Evolutionary conservation across 1,284 basidiomycete species (phyloP), one percentile per base, ranked within the genome.

Genomic region (Melampsora larici-populina): DNA sequence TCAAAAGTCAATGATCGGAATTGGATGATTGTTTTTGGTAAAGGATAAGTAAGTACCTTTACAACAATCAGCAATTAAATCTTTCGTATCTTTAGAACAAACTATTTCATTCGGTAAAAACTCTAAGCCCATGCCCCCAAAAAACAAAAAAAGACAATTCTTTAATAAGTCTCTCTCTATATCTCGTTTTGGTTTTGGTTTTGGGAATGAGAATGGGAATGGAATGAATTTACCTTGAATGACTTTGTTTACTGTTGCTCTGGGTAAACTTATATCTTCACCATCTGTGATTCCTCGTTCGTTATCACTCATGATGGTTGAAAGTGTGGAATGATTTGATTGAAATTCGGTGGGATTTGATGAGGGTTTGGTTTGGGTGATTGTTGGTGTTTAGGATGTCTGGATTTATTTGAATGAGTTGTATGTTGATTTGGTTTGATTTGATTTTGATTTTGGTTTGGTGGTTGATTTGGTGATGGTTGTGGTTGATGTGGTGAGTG

Each of bases 191-290:
- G 31, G 17, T 40, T 43, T 15, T 29, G 24, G 62, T 31, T n/a
- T n/a, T n/a, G n/a, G n/a, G n/a, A n/a, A n/a, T n/a, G n/a, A n/a
- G n/a, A n/a, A n/a, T n/a, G n/a, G n/a, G n/a, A n/a, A n/a, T n/a
- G 15, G 0, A 46, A 26, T 79, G 31, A 68, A 78, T 87, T 83
- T 83, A 93, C 95, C 95, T 82, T 89, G 87, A 81, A 99, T 97
- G 88, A 98, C 92, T 87, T 99, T 99, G 80, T 93, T 90, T 36
- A 99, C 94, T 0, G 96, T 99, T 17, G 97, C 97, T 84, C 97
- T 97, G 40, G 96, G 97, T 70, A 99, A 86, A 29, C 92, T 93
- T 78, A 98, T 88, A 82, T 99, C 96, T 78, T 98, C 96, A 68
- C 64, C 33, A 36, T 51, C 73, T 21, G 64, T 26, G 6, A 43